These are phyloP conservation scores for Cryphonectria carpinicola DNA, from an alignment of 2,329 filamentous ascomycete genomes.

Conservation along the genomic window DNA sequence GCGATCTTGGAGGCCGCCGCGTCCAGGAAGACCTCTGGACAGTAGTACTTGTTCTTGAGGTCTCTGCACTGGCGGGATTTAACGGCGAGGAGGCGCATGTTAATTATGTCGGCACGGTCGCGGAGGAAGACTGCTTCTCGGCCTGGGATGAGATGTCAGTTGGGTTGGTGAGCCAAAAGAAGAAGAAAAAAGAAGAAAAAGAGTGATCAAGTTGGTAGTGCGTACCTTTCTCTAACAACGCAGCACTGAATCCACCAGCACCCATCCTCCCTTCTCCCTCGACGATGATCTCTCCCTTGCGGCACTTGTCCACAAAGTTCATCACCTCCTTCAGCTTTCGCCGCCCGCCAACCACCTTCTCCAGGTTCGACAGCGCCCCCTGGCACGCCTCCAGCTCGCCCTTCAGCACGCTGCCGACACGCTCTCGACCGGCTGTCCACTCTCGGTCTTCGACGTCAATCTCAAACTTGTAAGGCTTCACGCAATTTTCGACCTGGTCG, in stretches of 20 bases:
- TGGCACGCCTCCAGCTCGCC: slow-evolving; percentile 86
- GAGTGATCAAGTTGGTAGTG: not conserved
- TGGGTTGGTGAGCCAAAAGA: slow-evolving; percentile 31
- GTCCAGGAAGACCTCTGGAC: slow-evolving; percentile 96
- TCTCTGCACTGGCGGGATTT: slow-evolving; percentile 88
- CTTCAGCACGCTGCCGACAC: slow-evolving; percentile 79
- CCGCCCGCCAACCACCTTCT: slow-evolving; percentile 77
- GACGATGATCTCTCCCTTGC: slow-evolving; percentile 81
- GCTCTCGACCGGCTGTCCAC: slow-evolving; percentile 84
- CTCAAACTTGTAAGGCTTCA: slow-evolving; percentile 98
- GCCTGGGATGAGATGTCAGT: slow-evolving; percentile 56
- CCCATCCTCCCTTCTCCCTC: slow-evolving; percentile 84
- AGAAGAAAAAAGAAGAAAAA: too few relatives aligned
- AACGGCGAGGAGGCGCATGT: slow-evolving; percentile 84
- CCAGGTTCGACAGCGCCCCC: slow-evolving; percentile 73
- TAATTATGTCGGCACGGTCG: slow-evolving; percentile 86
- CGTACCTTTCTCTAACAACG: slow-evolving; percentile 80
- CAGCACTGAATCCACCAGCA: slow-evolving; percentile 90
- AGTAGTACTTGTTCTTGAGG: slow-evolving; percentile 91
- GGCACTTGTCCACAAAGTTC: slow-evolving; percentile 85
- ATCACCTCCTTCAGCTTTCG: slow-evolving; percentile 90
- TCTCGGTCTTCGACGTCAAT: slow-evolving; percentile 93
- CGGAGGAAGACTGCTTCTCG: slow-evolving; percentile 93
- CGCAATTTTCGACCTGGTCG: slow-evolving; percentile 97
- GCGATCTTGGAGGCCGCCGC: slow-evolving; percentile 94